These are phyloP conservation scores for Croton setiger DNA, from an alignment of 441 rosid species.

Conservation along the genomic window DNA sequence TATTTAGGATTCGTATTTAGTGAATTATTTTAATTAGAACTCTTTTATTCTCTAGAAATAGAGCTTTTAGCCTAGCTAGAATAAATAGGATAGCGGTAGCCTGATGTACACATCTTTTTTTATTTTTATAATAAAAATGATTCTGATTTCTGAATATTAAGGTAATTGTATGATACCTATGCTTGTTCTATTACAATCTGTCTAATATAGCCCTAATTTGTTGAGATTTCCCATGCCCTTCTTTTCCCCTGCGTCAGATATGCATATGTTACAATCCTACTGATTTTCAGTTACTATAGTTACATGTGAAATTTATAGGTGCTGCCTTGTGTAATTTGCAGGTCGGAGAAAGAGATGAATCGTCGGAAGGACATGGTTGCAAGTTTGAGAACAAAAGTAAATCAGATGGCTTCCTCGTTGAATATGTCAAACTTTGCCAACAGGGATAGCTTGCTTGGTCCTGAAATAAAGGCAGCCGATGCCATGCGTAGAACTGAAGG, in stretches of 20 bases:
- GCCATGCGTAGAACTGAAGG: constrained; percentile 57
- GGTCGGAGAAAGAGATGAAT: constrained; percentile 93
- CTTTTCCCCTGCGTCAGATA: not conserved
- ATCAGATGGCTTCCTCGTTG: constrained; percentile 78
- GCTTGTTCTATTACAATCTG: too few relatives aligned
- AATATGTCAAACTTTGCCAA: constrained; percentile 86
- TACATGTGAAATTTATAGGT: constrained; percentile 2
- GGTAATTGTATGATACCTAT: too few relatives aligned
- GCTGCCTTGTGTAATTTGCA: constrained; percentile 28
- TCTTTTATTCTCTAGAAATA: too few relatives aligned
- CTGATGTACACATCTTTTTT: too few relatives aligned
- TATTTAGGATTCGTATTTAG: too few relatives aligned
- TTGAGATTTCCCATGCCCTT: too few relatives aligned
- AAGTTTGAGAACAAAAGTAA: constrained; percentile 66
- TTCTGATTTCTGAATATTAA: too few relatives aligned
- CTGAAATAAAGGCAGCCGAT: constrained; percentile 67
- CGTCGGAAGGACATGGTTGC: constrained; percentile 79
- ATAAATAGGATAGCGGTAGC: too few relatives aligned
- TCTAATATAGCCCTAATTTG: too few relatives aligned
- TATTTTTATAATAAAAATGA: too few relatives aligned
- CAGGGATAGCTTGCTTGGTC: constrained; percentile 83
- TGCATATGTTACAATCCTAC: not conserved
- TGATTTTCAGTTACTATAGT: constrained; percentile 1
- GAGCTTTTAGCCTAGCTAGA: too few relatives aligned
- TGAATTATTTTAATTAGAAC: too few relatives aligned